These are phyloP conservation scores for Beta macrorhiza DNA, from an alignment of 179 eudicot species.

Conservation along the genomic window DNA sequence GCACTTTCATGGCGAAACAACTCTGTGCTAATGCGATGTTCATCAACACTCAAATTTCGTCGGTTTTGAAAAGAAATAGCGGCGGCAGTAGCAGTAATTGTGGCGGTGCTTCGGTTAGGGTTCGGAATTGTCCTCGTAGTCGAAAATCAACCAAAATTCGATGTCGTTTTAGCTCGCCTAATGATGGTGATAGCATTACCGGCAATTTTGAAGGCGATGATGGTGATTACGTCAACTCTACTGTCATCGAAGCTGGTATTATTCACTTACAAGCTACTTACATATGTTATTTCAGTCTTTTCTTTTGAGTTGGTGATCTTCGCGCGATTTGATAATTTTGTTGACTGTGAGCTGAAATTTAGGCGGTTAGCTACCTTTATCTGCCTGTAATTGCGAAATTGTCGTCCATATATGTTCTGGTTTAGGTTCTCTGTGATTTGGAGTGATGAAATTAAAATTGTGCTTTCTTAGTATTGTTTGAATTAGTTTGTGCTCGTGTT, in stretches of 20 bases:
- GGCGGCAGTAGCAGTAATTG: background rate
- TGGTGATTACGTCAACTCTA: conserved; percentile 64
- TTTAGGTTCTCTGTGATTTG: background rate
- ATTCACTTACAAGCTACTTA: background rate
- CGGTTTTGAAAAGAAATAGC: background rate
- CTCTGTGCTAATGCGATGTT: conserved; percentile 26
- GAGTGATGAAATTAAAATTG: background rate
- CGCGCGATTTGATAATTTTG: conserved; percentile 1
- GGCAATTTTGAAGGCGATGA: conserved; percentile 49
- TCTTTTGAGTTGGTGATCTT: background rate
- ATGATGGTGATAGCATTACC: conserved; percentile 63
- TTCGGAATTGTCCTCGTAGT: conserved; percentile 9
- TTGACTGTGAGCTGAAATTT: conserved; percentile 2
- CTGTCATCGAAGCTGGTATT: conserved; percentile 78
- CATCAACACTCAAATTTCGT: conserved; percentile 21
- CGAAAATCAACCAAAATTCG: conserved; percentile 19
- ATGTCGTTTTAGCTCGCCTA: conserved; percentile 61
- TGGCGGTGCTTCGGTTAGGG: conserved; percentile 15
- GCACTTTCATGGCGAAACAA: conserved; percentile 23
- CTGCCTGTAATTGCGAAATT: background rate
- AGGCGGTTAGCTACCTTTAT: background rate
- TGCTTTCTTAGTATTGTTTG: background rate
- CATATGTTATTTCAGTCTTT: background rate
- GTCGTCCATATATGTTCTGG: background rate
- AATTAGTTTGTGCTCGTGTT: background rate